Percentiles rank a stretch among this genome's conserved stretches.
Evolutionary conservation across 768 basidiomycete genomes (phyloP).

Genomic region (Galerina marginata): DNA sequence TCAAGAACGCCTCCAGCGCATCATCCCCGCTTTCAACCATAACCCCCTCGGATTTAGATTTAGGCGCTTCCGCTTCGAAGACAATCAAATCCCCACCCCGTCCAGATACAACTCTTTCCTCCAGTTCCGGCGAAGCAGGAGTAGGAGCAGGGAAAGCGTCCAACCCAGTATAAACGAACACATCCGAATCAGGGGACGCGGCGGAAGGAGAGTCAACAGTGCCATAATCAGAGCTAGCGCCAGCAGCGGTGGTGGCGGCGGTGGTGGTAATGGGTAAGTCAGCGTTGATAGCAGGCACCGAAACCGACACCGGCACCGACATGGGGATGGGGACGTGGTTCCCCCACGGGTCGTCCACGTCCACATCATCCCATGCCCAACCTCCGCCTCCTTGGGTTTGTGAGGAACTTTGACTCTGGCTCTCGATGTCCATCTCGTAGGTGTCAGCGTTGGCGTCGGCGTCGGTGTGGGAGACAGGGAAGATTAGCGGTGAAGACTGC

Average conservation of each 20-base stretch:
- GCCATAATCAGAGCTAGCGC: not conserved
- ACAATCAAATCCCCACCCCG: no score
- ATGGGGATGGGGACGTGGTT: slow-evolving; percentile 2
- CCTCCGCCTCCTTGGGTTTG: not conserved
- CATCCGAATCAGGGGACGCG: slow-evolving; percentile 9
- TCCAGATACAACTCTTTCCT: no score
- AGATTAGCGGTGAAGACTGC: not conserved
- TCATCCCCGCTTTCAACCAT: not conserved
- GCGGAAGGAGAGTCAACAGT: not conserved
- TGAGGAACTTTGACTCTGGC: not conserved
- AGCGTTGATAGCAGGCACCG: no score
- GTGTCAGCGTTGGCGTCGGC: no score
- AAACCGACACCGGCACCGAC: not conserved
- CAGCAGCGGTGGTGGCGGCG: no score
- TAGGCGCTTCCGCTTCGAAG: not conserved
- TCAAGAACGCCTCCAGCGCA: not conserved
- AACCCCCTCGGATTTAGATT: no score
- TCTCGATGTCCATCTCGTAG: not conserved
- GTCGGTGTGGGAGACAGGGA: not conserved
- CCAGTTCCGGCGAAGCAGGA: not conserved
- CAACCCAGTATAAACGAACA: slow-evolving; percentile 12
- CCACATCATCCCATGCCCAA: slow-evolving; percentile 12
- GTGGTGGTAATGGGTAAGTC: not conserved
- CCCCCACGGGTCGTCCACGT: slow-evolving; percentile 14
- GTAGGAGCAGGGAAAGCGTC: no score